A percentile compares a stretch with the other conserved stretches of the same genome.
Evolutionary conservation across 257 asterid species (phyloP).

Genomic region (Solanum clarkiae): DNA sequence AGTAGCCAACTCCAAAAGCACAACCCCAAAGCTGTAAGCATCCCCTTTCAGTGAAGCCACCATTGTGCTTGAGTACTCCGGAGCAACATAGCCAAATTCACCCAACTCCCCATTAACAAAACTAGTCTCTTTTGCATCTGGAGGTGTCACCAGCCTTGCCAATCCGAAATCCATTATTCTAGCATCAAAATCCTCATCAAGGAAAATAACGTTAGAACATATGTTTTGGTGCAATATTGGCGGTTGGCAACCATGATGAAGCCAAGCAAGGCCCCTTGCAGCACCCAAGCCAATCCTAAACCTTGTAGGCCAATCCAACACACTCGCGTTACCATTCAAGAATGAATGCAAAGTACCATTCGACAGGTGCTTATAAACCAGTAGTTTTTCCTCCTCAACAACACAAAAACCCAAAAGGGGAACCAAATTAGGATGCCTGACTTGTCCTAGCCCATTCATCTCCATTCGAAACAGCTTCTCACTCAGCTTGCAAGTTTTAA

Average conservation of each 20-base stretch:
- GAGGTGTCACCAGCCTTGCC: conserved; percentile 38
- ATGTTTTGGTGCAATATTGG: conserved; percentile 80
- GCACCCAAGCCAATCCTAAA: conserved; percentile 76
- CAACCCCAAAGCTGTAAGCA: conserved; percentile 52
- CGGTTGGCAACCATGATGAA: conserved; percentile 88
- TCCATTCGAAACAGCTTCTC: conserved; percentile 77
- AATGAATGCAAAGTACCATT: conserved; percentile 66
- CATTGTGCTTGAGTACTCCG: conserved; percentile 47
- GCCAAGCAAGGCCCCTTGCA: conserved; percentile 90
- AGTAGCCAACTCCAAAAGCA: conserved; percentile 64
- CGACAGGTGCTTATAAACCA: conserved; percentile 74
- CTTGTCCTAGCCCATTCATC: conserved; percentile 81
- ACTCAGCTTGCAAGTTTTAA: conserved; percentile 47
- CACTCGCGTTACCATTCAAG: conserved; percentile 25
- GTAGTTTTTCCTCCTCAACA: conserved; percentile 86
- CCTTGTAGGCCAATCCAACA: conserved; percentile 75
- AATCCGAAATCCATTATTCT: conserved; percentile 86
- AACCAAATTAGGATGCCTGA: conserved; percentile 90
- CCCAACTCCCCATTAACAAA: conserved; percentile 41
- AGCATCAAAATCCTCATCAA: conserved; percentile 87
- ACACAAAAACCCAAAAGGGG: conserved; percentile 79
- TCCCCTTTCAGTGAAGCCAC: conserved; percentile 53
- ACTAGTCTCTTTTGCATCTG: conserved; percentile 35
- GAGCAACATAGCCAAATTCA: conserved; percentile 57
- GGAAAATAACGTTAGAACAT: conserved; percentile 61